Evolutionary conservation across 495 filamentous ascomycete species (phyloP), one percentile per base, ranked within the genome.

Genomic region (Halenospora varia): DNA sequence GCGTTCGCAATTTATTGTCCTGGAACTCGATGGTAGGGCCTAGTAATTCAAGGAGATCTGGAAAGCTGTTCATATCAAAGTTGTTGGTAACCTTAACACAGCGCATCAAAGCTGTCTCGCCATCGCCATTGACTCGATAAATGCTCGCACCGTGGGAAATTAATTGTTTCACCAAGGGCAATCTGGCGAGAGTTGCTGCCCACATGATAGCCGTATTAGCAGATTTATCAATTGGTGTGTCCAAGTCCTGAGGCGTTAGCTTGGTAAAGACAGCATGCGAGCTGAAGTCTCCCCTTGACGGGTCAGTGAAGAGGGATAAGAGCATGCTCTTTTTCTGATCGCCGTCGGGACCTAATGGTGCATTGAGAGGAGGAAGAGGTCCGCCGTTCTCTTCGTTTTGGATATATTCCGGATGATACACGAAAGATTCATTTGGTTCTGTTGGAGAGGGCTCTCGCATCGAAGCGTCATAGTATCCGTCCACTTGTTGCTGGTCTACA

Each of bases 131-230:
- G 3, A 94, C 83, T 23, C 95, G 85, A 61, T 81, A 88, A 25
- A 96, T 92, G 64, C 81, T 93, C 0, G 92, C 90, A 2, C 94
- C 94, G 45, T 84, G 86, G 6, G 82, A 76, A 59, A 98, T 87
- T 0, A 98, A 77, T 1, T 90, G 84, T 53, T 88, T 80, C 39
- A 96, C 71, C 6, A 97, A 77, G 10, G 87, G 80, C 66, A 93
- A 82, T 19, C 90, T 86, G n/a, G 89, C 90, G 47, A 97, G 78
- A 40, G 93, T 96, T 10, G 94, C 91, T n/a, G 93, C 94, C 94
- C 94, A 98, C 65, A 96, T 93, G 25, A 98, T 76, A 20, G 94
- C 89, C 53, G 88, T 96, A 68, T 96, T 92, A 20, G 85, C 84
- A 53, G 88, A 88, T 3, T 83, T 75, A 65, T 98, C 94, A 54